Conservation (phyloP, 164 flowering plant species). For the Warburgia ugandensis region DNA sequence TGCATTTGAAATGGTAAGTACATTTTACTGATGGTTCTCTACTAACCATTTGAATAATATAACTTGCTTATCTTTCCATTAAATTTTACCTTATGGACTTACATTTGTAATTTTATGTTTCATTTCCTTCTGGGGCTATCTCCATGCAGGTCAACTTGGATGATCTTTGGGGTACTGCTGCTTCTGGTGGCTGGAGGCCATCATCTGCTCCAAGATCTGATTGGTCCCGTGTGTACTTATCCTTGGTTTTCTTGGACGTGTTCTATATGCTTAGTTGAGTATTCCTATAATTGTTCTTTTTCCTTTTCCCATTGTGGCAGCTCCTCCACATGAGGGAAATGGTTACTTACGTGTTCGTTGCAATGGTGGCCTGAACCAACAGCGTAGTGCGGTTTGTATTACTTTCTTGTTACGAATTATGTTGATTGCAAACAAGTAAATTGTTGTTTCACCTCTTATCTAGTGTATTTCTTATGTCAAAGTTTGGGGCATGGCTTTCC, state of each 20-base stretch:
- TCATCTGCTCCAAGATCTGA: slow-evolving; percentile 87
- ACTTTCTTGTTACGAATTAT: neutral
- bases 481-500: neutral
- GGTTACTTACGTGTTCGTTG: slow-evolving; percentile 92
- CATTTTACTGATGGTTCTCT: neutral
- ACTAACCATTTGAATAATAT: neutral
- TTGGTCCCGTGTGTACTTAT: slow-evolving; percentile 83
- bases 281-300: neutral
- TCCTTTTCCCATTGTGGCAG: slow-evolving; percentile 28
- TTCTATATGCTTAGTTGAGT: neutral
- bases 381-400: slow-evolving; percentile 83
- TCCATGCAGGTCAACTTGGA: slow-evolving; percentile 43
- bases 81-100: neutral
- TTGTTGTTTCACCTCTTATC: neutral
- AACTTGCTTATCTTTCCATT: no score
- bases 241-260: neutral
- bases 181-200: slow-evolving; percentile 86
- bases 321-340: slow-evolving; percentile 76
- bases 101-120: neutral
- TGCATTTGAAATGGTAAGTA: no score
- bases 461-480: neutral
- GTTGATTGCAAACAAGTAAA: no score
- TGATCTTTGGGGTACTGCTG: slow-evolving; percentile 71
- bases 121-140: neutral
- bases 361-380: slow-evolving; percentile 97